Evolutionary conservation across 805 yeast genomes (phyloP), one percentile per base, ranked within the genome.

Genomic region (Starmerella lactis-condensi): DNA sequence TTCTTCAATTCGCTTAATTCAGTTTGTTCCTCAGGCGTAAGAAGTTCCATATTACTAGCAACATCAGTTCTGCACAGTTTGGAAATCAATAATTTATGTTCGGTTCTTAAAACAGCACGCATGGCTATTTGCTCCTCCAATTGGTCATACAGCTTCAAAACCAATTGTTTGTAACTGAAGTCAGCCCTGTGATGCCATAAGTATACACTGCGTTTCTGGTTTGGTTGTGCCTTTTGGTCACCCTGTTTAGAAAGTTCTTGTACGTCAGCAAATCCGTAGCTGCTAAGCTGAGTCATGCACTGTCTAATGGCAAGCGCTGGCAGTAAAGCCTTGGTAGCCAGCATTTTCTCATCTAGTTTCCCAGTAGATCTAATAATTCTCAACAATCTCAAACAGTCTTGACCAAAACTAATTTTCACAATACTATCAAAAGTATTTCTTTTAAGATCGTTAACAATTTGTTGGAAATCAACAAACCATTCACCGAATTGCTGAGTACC

Each of bases 171-270:
- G 37, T 62, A 62, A 3, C 70, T 64, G 35, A 64, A 64, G 12
- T 46, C 51, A n/a, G 68, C 64, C 22, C 69, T 70, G 42, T 70
- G 75, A 46, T 81, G 65, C 62, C 81, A 89, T 21, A 83, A 62
- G 49, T 69, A 89, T 18, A 77, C 75, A 1, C 95, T 75, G 42
- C 93, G 70, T 21, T 40, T 41, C 22, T 40, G 44, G 5, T 34
- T 32, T 4, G 37, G 36, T 6, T 25, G 31, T 6, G 36, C 35
- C 3, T 33, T 23, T 24, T 78, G 71, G 0, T 95, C 93, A 2
- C 92, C 83, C 42, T 96, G 65, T 45, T 85, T 68, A 9, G 96
- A 95, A 18, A 89, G 75, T 56, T 89, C 98, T 54, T 85, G 96
- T 22, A 83, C 64, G 48, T 85, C 93, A 13, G 83, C 58, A 13